These are phyloP conservation scores for Ramalina intermedia DNA, from an alignment of 495 filamentous ascomycete genomes.

Conservation along the genomic window DNA sequence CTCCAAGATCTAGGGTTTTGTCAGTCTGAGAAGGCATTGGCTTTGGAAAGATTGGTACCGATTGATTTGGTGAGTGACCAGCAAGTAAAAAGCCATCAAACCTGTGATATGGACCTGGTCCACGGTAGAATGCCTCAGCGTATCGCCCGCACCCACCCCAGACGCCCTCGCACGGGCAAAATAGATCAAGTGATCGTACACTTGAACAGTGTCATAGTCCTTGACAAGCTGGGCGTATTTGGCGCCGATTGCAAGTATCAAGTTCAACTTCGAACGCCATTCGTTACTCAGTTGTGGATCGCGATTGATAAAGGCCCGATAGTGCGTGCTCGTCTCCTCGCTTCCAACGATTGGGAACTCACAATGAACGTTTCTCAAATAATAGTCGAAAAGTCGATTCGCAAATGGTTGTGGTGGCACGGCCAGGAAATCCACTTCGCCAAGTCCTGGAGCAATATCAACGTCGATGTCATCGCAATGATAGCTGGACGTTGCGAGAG, in stretches of 20 bases:
- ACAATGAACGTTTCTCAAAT: conserved; percentile 43
- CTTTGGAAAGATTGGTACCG: conserved; percentile 26
- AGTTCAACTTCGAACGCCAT: conserved; percentile 49
- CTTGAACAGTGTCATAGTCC: conserved; percentile 32
- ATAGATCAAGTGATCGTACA: conserved; percentile 44
- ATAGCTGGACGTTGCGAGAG: conserved; percentile 36
- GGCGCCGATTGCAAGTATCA: conserved; percentile 51
- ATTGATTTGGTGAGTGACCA: conserved; percentile 48
- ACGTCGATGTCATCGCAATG: conserved; percentile 45
- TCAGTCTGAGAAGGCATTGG: neutral
- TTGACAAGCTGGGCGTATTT: conserved; percentile 41
- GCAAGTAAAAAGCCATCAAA: conserved; percentile 46
- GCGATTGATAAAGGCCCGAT: conserved; percentile 26
- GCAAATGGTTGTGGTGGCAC: conserved; percentile 40
- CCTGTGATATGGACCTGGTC: conserved; percentile 47
- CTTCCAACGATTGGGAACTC: conserved; percentile 47
- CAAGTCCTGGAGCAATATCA: conserved; percentile 19
- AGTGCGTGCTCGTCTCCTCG: conserved; percentile 30
- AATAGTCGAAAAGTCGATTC: conserved; percentile 40
- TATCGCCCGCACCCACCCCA: conserved; percentile 35
- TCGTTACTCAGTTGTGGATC: conserved; percentile 12
- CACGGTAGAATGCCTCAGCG: conserved; percentile 45
- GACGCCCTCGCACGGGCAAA: conserved; percentile 46
- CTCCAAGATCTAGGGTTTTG: conserved; percentile 41
- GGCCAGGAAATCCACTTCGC: conserved; percentile 35